Evolutionary conservation across 164 flowering plant genomes (phyloP).

Genomic region (Pachysandra terminalis): DNA sequence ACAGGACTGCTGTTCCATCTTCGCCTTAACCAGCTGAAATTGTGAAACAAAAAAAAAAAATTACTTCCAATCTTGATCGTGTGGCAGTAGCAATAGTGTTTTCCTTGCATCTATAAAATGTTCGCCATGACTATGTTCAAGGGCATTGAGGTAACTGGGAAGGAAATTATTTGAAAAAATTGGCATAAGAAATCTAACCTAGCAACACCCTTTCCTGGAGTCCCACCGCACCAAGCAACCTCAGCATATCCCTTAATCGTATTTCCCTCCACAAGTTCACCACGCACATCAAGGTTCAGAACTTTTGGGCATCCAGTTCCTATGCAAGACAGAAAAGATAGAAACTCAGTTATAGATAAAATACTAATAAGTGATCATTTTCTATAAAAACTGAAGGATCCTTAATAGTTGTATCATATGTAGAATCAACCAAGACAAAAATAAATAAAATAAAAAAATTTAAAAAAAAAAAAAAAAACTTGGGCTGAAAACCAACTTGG

Average conservation of each 20-base stretch:
- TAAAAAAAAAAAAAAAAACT: no score
- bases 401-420: no score
- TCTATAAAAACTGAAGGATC: no score
- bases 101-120: neutral
- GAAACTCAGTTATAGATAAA: neutral
- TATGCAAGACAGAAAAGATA: constrained; percentile 20
- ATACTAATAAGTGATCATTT: no score
- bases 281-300: constrained; percentile 71
- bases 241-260: constrained; percentile 67
- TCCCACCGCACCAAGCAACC: constrained; percentile 99
- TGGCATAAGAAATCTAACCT: constrained; percentile 46
- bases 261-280: constrained; percentile 92
- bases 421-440: no score
- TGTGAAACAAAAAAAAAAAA: constrained; percentile 2
- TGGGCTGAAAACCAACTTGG: no score
- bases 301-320: constrained; percentile 95
- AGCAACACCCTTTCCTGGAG: constrained; percentile 91
- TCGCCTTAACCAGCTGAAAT: constrained; percentile 88
- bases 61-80: neutral
- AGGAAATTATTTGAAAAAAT: neutral
- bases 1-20: constrained; percentile 93
- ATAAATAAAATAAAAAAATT: no score
- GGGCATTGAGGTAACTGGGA: neutral
- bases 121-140: neutral
- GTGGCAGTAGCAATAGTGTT: neutral